Evolutionary conservation across 2,329 filamentous ascomycete genomes (phyloP), one percentile per base, ranked within the genome.

Genomic region (Coniella vitis): DNA sequence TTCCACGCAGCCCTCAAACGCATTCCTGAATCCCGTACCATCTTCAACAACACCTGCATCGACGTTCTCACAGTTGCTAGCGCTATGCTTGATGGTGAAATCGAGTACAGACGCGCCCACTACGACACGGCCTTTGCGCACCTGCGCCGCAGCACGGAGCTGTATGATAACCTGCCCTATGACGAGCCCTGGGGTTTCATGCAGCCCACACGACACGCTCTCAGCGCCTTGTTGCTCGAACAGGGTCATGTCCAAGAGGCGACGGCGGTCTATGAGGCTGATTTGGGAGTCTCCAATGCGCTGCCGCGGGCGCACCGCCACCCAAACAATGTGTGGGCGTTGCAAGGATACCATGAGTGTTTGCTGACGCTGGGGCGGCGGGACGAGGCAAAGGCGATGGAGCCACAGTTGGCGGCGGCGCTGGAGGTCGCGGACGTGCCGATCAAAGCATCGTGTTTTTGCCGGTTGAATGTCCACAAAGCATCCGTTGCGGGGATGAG

Each of bases 131-230:
- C 84, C 0, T 88, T 86, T 58, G 58, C 65, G 3, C 71, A 78
- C 45, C 67, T 90, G 3, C 72, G 74, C 1, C 68, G 67, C 10
- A 74, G 83, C 0, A 78, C 86, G 19, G 59, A 65, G 1, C 70
- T 77, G 2, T 82, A 87, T 54, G 83, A 86, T 57, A 64, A 62
- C 0, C 70, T 89, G 22, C 79, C 79, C 0, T 89, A 86, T 53
- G 81, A 84, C 42, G 86, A 90, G 60, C 86, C 86, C 0, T 88
- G 84, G 84, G 83, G 82, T 0, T 89, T 85, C 84, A 87, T 89
- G 84, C 82, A 86, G 59, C 85, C 85, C 0, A 77, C 79, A 0
- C 71, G 84, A 3, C 85, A 89, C 61, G 84, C 84, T 0, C 83
- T 83, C 44, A 84, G 81, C 1, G 85, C 84, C 0, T 68, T 90